Conservation (phyloP, 1,284 basidiomycete species). For the Apiotrichum gracile region DNA sequence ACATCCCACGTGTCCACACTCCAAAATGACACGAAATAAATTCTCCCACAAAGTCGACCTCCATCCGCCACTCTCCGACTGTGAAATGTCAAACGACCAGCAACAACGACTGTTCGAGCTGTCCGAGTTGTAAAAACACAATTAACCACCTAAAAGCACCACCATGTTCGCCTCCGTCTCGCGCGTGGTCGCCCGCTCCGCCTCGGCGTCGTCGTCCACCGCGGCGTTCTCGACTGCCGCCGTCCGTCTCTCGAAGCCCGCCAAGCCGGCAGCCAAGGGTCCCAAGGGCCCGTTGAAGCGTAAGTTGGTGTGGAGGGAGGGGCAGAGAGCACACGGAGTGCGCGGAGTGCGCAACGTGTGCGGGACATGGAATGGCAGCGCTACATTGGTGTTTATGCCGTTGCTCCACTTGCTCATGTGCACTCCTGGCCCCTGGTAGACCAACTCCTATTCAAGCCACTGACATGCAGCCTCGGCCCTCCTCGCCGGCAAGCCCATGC, state of each 20-base stretch:
- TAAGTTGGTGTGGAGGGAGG: not conserved
- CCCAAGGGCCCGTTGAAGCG: not conserved
- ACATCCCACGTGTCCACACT: not conserved
- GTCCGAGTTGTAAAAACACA: not conserved
- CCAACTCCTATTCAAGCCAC: no score
- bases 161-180: constrained; percentile 2
- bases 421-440: not conserved
- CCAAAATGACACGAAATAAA: not conserved
- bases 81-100: no score
- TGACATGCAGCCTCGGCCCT: constrained; percentile 50
- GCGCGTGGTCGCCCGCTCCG: not conserved
- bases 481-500: constrained; percentile 62
- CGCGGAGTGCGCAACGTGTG: no score
- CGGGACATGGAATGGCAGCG: not conserved
- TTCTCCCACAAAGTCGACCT: not conserved
- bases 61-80: not conserved
- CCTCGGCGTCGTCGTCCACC: not conserved
- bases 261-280: not conserved
- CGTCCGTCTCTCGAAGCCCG: not conserved
- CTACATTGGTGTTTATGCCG: not conserved
- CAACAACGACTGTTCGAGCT: no score
- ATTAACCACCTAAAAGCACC: not conserved
- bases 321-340: no score
- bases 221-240: constrained; percentile 1
- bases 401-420: not conserved